These are phyloP conservation scores for Stephania japonica DNA, from an alignment of 164 flowering plant genomes.

Conservation along the genomic window DNA sequence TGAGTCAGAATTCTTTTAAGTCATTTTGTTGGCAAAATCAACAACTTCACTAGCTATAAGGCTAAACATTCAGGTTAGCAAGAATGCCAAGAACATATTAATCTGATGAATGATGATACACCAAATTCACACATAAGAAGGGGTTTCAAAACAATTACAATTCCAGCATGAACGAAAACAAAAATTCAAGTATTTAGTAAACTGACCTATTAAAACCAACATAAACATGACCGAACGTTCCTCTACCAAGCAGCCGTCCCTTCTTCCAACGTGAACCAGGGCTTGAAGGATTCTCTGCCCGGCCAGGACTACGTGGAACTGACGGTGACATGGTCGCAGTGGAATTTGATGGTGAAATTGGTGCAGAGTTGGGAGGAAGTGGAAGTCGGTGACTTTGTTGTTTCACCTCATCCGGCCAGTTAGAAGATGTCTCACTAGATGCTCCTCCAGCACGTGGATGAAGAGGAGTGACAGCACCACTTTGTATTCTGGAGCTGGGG, in stretches of 20 bases:
- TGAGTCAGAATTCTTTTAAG: background rate
- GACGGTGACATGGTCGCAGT: constrained; percentile 63
- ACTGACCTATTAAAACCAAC: constrained; percentile 78
- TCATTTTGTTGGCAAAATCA: background rate
- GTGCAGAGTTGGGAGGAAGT: constrained; percentile 68
- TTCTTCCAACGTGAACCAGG: constrained; percentile 92
- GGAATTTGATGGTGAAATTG: constrained; percentile 65
- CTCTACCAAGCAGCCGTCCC: constrained; percentile 83
- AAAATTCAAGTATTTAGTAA: background rate
- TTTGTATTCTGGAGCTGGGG: constrained; percentile 66
- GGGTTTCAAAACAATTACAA: background rate
- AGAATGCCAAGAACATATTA: background rate
- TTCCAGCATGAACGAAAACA: background rate
- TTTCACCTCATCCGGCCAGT: constrained; percentile 74
- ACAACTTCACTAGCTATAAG: background rate
- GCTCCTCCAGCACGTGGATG: constrained; percentile 77
- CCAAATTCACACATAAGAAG: background rate
- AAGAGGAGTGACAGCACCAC: constrained; percentile 81
- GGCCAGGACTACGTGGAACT: constrained; percentile 85
- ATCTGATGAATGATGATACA: background rate
- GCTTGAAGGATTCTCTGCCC: constrained; percentile 69
- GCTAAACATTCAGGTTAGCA: background rate
- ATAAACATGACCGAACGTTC: constrained; percentile 96
- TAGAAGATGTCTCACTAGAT: constrained; percentile 41
- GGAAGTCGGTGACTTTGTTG: constrained; percentile 85